Evolutionary conservation across 257 asterid species (phyloP).

Genomic region (Capsicum pubescens): DNA sequence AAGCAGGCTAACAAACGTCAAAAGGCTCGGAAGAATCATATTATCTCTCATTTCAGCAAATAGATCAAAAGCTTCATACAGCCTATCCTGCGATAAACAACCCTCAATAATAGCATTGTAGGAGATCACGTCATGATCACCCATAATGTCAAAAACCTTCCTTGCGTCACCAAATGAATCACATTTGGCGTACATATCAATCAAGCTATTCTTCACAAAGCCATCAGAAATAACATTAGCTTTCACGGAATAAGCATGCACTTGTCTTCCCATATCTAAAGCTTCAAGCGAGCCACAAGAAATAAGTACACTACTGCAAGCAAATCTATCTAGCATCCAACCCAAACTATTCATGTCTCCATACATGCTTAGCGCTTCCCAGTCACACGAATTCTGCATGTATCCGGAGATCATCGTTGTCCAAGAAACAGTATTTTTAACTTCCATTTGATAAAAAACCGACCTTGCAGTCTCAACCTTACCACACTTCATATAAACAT

Average conservation of each 20-base stretch:
- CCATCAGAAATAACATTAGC: constrained; percentile 45
- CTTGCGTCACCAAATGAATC: constrained; percentile 45
- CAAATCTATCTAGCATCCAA: constrained; percentile 46
- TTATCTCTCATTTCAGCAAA: constrained; percentile 48
- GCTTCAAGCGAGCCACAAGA: constrained; percentile 54
- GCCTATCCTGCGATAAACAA: constrained; percentile 41
- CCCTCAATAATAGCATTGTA: constrained; percentile 55
- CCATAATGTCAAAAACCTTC: constrained; percentile 36
- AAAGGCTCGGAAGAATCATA: constrained; percentile 38
- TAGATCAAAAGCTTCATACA: constrained; percentile 41
- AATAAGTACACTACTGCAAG: constrained; percentile 52
- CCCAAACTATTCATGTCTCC: constrained; percentile 43
- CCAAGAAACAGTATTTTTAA: constrained; percentile 49
- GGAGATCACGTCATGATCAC: constrained; percentile 30
- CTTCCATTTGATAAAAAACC: constrained; percentile 40
- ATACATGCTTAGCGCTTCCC: constrained; percentile 46
- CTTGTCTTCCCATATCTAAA: constrained; percentile 47
- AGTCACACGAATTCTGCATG: constrained; percentile 44
- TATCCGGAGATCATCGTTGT: constrained; percentile 48
- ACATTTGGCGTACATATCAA: constrained; percentile 56
- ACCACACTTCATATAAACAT: constrained; percentile 54
- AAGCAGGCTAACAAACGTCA: constrained; percentile 52
- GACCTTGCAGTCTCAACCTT: constrained; percentile 36
- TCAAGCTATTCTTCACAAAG: constrained; percentile 50
- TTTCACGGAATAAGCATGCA: constrained; percentile 51